Percentiles rank a stretch among this genome's conserved stretches.
Conservation (phyloP, 2,329 filamentous ascomycete genomes). For the Cladosporium sp. region DNA sequence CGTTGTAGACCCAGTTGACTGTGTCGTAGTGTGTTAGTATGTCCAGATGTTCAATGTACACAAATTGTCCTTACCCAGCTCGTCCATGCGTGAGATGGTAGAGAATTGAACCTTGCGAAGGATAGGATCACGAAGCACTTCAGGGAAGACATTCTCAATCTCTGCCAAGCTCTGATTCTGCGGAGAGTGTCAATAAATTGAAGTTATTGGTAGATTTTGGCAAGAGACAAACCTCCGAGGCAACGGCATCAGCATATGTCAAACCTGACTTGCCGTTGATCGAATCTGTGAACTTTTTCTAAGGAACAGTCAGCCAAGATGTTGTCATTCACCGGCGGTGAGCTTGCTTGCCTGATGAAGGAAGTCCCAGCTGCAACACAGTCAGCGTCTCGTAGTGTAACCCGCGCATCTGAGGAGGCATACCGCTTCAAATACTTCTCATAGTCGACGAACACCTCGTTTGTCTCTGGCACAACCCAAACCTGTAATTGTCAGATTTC, state of each 20-base stretch:
- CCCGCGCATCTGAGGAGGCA: constrained; percentile 29
- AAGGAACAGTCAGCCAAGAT: constrained; percentile 17
- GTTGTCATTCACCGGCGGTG: constrained; percentile 12
- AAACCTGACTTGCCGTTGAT: constrained; percentile 90
- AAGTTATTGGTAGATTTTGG: background rate
- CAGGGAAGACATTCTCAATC: constrained; percentile 87
- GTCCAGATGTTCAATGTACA: too few relatives aligned
- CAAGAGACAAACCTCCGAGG: constrained; percentile 30
- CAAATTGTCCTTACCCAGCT: constrained; percentile 51
- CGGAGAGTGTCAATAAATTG: constrained; percentile 18
- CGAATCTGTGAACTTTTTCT: constrained; percentile 90
- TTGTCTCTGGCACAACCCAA: constrained; percentile 86
- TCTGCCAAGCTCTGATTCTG: constrained; percentile 68
- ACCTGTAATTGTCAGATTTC: constrained; percentile 56
- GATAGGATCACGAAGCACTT: constrained; percentile 84
- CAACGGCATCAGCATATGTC: constrained; percentile 84
- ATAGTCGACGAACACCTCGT: constrained; percentile 84
- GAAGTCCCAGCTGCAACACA: constrained; percentile 70
- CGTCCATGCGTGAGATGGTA: constrained; percentile 82
- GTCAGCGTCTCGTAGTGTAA: constrained; percentile 17
- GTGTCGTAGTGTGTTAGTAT: background rate
- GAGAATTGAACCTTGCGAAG: constrained; percentile 89
- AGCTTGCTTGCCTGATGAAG: constrained; percentile 70
- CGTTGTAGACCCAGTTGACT: constrained; percentile 56
- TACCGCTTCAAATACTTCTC: constrained; percentile 83